phyloP scores from a whole-genome alignment of 371 early-diverging fungal species.

The Phascolomyces articulosus region DNA sequence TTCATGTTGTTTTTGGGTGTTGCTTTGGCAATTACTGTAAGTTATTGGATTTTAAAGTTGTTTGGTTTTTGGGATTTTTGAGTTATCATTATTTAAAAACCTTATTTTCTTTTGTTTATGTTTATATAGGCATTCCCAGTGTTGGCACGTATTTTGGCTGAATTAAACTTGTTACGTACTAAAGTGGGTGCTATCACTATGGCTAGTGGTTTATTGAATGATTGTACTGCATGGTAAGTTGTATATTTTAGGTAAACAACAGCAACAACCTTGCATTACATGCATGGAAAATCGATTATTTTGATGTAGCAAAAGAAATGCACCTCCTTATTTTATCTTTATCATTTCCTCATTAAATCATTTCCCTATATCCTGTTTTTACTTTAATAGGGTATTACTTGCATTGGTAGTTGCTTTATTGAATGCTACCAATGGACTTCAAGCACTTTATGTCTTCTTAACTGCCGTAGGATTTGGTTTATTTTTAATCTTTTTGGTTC shows the following conservation, averaged over 20 bases:
- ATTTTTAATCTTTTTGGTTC: conserved; percentile 61
- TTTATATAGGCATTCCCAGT: conserved; percentile 83
- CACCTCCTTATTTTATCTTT: too few species aligned
- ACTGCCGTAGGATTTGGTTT: conserved; percentile 62
- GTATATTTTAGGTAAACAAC: neutral
- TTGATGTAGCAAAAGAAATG: too few species aligned
- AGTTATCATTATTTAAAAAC: too few species aligned
- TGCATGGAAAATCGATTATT: too few species aligned
- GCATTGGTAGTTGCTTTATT: conserved; percentile 81
- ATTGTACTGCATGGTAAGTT: conserved; percentile 82
- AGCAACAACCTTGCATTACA: neutral
- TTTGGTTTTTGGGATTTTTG: too few species aligned
- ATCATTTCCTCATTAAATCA: neutral
- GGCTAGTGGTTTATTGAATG: conserved; percentile 88
- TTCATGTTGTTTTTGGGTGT: conserved; percentile 86
- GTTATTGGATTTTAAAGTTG: too few species aligned
- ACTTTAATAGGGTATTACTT: conserved; percentile 54
- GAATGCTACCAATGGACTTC: conserved; percentile 63
- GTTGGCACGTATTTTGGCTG: conserved; percentile 90
- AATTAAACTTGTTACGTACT: conserved; percentile 82
- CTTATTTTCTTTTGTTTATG: too few species aligned
- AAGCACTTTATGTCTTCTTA: conserved; percentile 74
- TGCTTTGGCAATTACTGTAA: conserved; percentile 88
- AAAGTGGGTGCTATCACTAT: conserved; percentile 82
- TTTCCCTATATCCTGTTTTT: too few species aligned